Base-by-base conservation (phyloP, 768 basidiomycete genomes). In the Ephemerocybe angulata region DNA sequence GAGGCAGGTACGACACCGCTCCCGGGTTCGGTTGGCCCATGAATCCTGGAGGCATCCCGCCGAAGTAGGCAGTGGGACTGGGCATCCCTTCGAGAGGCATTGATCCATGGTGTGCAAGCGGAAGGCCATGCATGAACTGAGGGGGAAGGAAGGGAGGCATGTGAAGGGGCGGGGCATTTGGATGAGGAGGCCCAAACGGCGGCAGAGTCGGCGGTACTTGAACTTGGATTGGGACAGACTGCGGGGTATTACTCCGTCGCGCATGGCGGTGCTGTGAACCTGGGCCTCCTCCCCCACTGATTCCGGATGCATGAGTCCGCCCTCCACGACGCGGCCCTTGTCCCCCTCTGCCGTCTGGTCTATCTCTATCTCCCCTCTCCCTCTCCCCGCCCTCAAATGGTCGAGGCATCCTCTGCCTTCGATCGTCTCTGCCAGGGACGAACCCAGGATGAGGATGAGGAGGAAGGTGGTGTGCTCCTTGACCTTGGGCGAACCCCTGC, bases 121-220 rank as follows among this genome's bases (percentile, higher is more conserved):
- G 60, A 40, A 67, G 60, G 7, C 62, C 61, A 57, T 61, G 74
- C 55, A 76, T 72, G 27, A 69, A 67, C 17, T 64, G 64, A 4
- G 71, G 71, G 0, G 68, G 70, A 10, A 61, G 67, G 11, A 56
- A 56, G n/a, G 33, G 27, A 13, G 25, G 46, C 27, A 48, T 28
- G n/a, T 48, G 46, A 15, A 27, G 46, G 27, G 61, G 55, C 63
- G 66, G 22, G 65, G 68, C 3, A 71, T 70, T 1, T 70, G 67
- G 12, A 59, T 64, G n/a, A 69, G 64, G 50, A 62, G 59, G 41
- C 43, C 61, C 47, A 71, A 70, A 4, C 40, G 63, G 66, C 17
- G 61, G 68, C 4, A 62, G 72, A 38, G 66, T 70, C 17, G 62
- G 64, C 13, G 58, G 66, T 3, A 59, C 58, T 22, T 53, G 60